Base-by-base conservation (phyloP, 1,284 basidiomycete genomes). In the Austropuccinia psidii region DNA sequence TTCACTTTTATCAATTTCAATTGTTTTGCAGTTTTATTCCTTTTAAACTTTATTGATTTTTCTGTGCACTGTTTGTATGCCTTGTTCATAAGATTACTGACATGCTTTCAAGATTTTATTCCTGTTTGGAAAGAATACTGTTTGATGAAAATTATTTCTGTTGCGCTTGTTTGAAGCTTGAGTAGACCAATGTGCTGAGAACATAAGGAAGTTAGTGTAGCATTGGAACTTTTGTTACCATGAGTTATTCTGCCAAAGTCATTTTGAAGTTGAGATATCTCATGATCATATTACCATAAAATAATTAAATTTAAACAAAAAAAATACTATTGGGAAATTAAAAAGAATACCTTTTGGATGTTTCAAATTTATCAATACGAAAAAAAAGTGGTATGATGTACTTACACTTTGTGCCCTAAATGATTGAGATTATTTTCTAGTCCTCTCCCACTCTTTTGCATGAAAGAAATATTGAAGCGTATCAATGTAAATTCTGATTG, bases 51-150 rank as follows among this genome's bases (percentile, higher is more conserved):
- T 83, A 41, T 90, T 87, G 2, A 93, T 61, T 91, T 86, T 47
- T 85, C 85, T 81, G 89, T 89, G 17, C 89, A 85, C 76, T 91
- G 87, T 52, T 86, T 85, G 80, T 93, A 90, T 35, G 91, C 85
- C 75, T 88, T 88, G 79, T 94, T 90, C 84, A 93, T 87, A 83
- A 93, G 86, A 19, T 84, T 82, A 21, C 90, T 87, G 19, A 93
- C 83, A 47, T 90, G 84, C 73, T 86, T 85, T 76, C 92, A 83
- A 17, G 86, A 86, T 35, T 84, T 86, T 0, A 87, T 87, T 80
- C 94, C 91, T 73, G 84, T 86, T 0, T 87, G 84, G 80, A 90
- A 92, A 1, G 86, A 87, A 0, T 87, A 86, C 77, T 92, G 90
- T 77, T 90, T 87, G 77, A 90, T 88, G 1, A 89, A 87, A 5